Evolutionary conservation across 2,329 filamentous ascomycete species (phyloP).

Genomic region (Sporothrix globosa): DNA sequence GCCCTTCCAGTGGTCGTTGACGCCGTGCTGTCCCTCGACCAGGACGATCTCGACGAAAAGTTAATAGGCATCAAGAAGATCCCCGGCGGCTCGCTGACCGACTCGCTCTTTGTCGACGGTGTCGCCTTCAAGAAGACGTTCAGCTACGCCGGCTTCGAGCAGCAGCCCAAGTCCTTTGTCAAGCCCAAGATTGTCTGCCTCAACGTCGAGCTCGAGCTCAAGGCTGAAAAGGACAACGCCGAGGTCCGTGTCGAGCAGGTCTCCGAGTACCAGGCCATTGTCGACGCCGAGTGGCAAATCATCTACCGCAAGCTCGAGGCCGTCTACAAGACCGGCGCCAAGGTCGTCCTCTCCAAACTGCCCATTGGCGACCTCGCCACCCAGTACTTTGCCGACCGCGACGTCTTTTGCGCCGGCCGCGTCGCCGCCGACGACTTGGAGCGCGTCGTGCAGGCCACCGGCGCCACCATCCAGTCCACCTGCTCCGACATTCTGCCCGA

Average conservation of each 20-base stretch:
- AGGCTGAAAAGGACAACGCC: conserved; percentile 99
- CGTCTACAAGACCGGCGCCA: conserved; percentile 88
- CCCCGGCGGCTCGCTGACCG: conserved; percentile 90
- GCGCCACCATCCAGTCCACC: conserved; percentile 89
- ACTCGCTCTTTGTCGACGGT: conserved; percentile 95
- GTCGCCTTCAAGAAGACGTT: conserved; percentile 99
- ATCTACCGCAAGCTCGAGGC: conserved; percentile 99
- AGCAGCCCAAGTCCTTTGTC: conserved; percentile 94
- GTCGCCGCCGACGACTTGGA: conserved; percentile 92
- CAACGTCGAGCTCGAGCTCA: conserved; percentile 96
- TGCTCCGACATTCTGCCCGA: conserved; percentile 91
- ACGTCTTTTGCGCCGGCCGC: conserved; percentile 96
- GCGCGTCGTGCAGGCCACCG: conserved; percentile 91
- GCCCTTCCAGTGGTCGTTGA: conserved; percentile 81
- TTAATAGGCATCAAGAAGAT: conserved; percentile 99
- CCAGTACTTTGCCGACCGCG: conserved; percentile 95
- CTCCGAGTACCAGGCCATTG: conserved; percentile 98
- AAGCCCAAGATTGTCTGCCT: conserved; percentile 96
- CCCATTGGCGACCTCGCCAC: conserved; percentile 97
- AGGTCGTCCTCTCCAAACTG: conserved; percentile 95
- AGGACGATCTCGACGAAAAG: conserved; percentile 96
- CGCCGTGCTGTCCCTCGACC: conserved; percentile 90
- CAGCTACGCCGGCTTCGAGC: conserved; percentile 97
- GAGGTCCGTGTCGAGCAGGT: conserved; percentile 98
- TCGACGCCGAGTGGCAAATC: conserved; percentile 99